Conservation (phyloP, 2,329 filamentous ascomycete species). For the Massarina eburnea region DNA sequence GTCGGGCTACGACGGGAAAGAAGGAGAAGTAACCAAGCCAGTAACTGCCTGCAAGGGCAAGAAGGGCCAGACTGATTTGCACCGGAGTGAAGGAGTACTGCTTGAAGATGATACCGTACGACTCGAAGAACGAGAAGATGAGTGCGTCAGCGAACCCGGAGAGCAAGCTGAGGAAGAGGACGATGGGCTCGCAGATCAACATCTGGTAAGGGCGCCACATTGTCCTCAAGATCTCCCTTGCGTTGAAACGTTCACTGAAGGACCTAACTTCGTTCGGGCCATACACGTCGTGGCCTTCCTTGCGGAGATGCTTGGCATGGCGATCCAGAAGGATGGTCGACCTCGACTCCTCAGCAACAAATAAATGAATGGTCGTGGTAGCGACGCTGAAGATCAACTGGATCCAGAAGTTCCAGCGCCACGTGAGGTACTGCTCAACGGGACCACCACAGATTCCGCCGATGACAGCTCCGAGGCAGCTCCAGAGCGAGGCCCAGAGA, state of each 20-base stretch:
- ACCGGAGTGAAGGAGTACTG: slow-evolving; percentile 66
- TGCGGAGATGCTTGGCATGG: slow-evolving; percentile 73
- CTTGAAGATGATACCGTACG: slow-evolving; percentile 65
- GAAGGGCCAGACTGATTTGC: slow-evolving; percentile 57
- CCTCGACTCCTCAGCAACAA: slow-evolving; percentile 75
- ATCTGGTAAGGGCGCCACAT: slow-evolving; percentile 70
- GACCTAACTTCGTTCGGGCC: slow-evolving; percentile 66
- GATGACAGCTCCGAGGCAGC: slow-evolving; percentile 65
- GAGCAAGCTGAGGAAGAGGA: slow-evolving; percentile 68
- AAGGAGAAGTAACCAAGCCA: slow-evolving; percentile 62
- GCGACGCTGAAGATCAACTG: slow-evolving; percentile 75
- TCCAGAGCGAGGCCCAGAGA: slow-evolving; percentile 57
- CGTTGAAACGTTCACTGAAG: slow-evolving; percentile 34
- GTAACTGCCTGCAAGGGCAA: slow-evolving; percentile 66
- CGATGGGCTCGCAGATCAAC: slow-evolving; percentile 74
- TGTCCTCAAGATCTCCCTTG: slow-evolving; percentile 47
- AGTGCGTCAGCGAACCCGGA: slow-evolving; percentile 73
- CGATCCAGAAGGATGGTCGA: slow-evolving; percentile 74
- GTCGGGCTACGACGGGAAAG: slow-evolving; percentile 51
- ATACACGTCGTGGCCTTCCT: slow-evolving; percentile 57
- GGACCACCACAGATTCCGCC: slow-evolving; percentile 81
- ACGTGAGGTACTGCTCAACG: slow-evolving; percentile 65
- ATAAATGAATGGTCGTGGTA: slow-evolving; percentile 66
- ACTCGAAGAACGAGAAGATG: slow-evolving; percentile 79
- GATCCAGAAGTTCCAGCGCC: slow-evolving; percentile 81